phyloP scores from a whole-genome alignment of 164 flowering plant species.

The Chloranthus sessilifolius region DNA sequence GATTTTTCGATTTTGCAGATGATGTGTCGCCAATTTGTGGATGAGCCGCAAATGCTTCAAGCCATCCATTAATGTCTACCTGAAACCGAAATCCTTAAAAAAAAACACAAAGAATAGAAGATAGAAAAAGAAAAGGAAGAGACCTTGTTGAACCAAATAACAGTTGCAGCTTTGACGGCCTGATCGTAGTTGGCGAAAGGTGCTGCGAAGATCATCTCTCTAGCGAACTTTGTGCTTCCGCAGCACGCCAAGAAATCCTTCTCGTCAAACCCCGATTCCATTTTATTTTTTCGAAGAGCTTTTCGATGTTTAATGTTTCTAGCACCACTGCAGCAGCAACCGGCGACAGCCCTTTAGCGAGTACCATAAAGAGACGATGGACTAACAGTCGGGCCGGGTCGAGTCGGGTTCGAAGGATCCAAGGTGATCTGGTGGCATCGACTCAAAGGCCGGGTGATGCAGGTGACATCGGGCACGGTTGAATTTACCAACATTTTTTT shows the following conservation, averaged over 20 bases:
- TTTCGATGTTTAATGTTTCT: too few species aligned
- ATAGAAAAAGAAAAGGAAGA: background rate
- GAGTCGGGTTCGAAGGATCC: too few species aligned
- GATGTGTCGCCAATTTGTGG: slow-evolving; percentile 59
- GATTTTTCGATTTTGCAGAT: slow-evolving; percentile 20
- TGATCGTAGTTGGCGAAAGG: slow-evolving; percentile 40
- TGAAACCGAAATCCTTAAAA: slow-evolving; percentile 8
- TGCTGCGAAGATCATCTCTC: slow-evolving; percentile 45
- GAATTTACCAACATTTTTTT: too few species aligned
- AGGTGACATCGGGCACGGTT: too few species aligned
- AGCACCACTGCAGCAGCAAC: too few species aligned
- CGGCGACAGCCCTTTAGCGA: too few species aligned
- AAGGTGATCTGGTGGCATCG: too few species aligned
- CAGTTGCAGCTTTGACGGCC: slow-evolving; percentile 49
- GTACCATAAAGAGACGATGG: too few species aligned
- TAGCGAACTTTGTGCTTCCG: slow-evolving; percentile 67
- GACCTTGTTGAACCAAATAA: slow-evolving; percentile 81
- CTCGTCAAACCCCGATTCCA: slow-evolving; percentile 31
- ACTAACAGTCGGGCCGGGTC: too few species aligned
- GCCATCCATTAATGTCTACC: slow-evolving; percentile 88
- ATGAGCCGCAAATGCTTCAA: slow-evolving; percentile 82
- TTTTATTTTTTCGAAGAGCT: too few species aligned
- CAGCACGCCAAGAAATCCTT: slow-evolving; percentile 69
- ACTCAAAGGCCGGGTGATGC: too few species aligned
- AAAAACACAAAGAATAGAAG: background rate